Evolutionary conservation across 352 stramenopile genomes (phyloP), one percentile per base, ranked within the genome.

Genomic region (Pythium guiyangense): DNA sequence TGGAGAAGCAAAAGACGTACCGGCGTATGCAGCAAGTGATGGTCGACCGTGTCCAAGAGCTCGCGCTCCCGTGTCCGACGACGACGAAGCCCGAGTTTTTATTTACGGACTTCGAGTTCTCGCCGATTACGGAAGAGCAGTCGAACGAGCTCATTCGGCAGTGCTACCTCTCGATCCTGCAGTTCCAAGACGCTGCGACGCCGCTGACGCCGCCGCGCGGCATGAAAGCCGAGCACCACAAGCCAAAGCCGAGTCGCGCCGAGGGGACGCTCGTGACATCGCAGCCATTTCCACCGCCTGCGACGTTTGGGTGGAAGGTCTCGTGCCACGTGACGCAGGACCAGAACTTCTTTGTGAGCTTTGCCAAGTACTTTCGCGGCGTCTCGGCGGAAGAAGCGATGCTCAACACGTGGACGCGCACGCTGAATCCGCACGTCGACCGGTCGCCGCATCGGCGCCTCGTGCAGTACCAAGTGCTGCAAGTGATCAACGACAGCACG

Each of bases 251-350:
- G 4, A 42, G 49, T 5, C 29, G 26, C 6, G 8, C 17, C 6
- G 45, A 20, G 5, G 27, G 29, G 0, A 56, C 52, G 47, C 37
- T 64, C 31, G 51, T 56, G 20, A 54, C 57, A 18, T 57, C 49
- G 5, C 25, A 29, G 9, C 63, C 65, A 14, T 70, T 86, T 31
- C 77, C 77, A 8, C 66, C 74, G 12, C 67, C 64, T 3, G 73
- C 74, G 2, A 87, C 77, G 35, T 82, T 82, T 47, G 72, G 72
- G n/a, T 82, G 72, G 72, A 73, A 79, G 15, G 70, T 82, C 12
- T 64, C 62, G 1, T 72, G 70, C 49, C 69, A 82, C 60, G 63
- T 69, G 14, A 79, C 70, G 17, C 47, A 64, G 0, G 64, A 65
- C 17, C 57, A 71, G 18, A 62, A 82, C 20, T 78, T 83, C 35